Evolutionary conservation across 768 basidiomycete genomes (phyloP), one percentile per base, ranked within the genome.

Genomic region (Neoboletus subvelutipes): DNA sequence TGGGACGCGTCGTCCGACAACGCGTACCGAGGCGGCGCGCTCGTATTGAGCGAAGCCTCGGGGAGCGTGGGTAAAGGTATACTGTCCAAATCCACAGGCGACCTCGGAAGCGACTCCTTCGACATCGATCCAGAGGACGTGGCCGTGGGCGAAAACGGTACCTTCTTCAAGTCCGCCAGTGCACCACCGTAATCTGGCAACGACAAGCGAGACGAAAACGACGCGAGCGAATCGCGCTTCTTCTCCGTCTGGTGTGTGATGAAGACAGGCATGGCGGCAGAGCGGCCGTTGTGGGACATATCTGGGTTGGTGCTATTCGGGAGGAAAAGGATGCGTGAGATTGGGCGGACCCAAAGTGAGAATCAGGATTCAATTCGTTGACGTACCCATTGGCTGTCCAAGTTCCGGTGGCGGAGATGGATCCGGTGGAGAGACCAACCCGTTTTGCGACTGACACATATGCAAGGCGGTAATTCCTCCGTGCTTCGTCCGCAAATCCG

Each of bases 401-500:
- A 45, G 66, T 59, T 40, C 63, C 70, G 40, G 55, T 62, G 40
- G 62, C 26, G 34, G 71, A 58, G 4, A 69, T 45, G 1, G 57
- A 57, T 29, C 59, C 71, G 5, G 67, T 72, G n/a, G 71, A 71
- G 33, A 68, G 55, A 52, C 73, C 75, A 50, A 71, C 69, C 37
- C 64, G 62, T 56, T 68, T 71, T 39, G 77, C 73, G 26, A 82
- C 73, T 2, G 75, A 73, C 34, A 54, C 42, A 57, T 77, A 69
- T 0, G 73, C 76, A 7, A 67, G 65, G 11, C 78, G 75, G 65
- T 88, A 88, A 56, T 86, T 77, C 64, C 73, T 79, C 63, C 73
- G 75, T 29, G 87, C 85, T 69, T 88, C 87, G 40, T 85, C 84
- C 4, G 83, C 83, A 48, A 87, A 83, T 0, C 86, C 87, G 63